These are phyloP conservation scores for Oryza coarctata DNA, from an alignment of 176 grass and related monocot species.

Conservation along the genomic window DNA sequence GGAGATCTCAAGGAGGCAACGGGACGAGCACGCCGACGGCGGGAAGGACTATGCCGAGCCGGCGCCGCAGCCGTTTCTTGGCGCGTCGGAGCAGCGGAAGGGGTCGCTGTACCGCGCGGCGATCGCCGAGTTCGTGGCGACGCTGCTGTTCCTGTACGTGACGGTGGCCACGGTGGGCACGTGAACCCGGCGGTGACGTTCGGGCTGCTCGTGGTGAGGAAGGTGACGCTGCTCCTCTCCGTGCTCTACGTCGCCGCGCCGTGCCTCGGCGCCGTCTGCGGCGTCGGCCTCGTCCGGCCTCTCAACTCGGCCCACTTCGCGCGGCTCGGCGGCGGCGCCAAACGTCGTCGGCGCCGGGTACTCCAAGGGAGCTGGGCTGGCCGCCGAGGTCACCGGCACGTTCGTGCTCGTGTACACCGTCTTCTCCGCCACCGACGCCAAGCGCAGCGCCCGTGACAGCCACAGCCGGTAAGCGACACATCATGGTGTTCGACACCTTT, in stretches of 20 bases:
- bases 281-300: constrained; percentile 46
- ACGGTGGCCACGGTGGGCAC: constrained; percentile 46
- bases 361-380: constrained; percentile 33
- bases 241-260: constrained; percentile 45
- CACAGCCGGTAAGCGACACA: constrained; percentile 36
- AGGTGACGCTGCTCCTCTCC: constrained; percentile 41
- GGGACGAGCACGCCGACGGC: not conserved
- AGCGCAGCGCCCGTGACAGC: constrained; percentile 49
- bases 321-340: constrained; percentile 35
- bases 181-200: constrained; percentile 61
- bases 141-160: constrained; percentile 56
- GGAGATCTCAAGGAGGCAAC: too few relatives aligned
- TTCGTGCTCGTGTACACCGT: constrained; percentile 58
- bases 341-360: constrained; percentile 28
- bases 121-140: constrained; percentile 56
- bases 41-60: constrained; percentile 22
- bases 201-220: constrained; percentile 39
- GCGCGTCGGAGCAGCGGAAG: constrained; percentile 27
- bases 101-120: constrained; percentile 52
- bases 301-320: constrained; percentile 21
- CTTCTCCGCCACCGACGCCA: constrained; percentile 53
- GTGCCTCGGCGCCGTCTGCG: constrained; percentile 50
- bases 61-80: constrained; percentile 27
- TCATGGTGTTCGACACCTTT: not conserved
- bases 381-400: constrained; percentile 48